Evolutionary conservation across 768 basidiomycete genomes (phyloP), one percentile per base, ranked within the genome.

Genomic region (Boletus rufocinnamomeus): DNA sequence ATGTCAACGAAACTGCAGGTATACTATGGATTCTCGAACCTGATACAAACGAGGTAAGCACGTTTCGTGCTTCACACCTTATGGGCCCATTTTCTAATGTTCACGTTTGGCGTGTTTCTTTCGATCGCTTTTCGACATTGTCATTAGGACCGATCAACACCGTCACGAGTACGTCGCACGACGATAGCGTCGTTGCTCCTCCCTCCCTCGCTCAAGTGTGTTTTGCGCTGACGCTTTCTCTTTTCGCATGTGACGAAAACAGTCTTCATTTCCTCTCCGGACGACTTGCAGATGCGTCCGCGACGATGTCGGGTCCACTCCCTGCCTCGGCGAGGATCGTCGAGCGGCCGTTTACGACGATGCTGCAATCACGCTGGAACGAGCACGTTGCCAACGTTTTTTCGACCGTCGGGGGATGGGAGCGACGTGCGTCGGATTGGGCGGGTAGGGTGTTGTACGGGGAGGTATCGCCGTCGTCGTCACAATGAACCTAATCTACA

Each of bases 11-110:
- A 23, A 50, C 38, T 23, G 25, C 60, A 86, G 86, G 77, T 87
- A 6, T 89, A 88, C 72, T 88, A 88, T 70, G 87, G 85, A 25
- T 85, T 88, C 67, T 88, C 86, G 3, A 84, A 80, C 64, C 66
- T 87, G 70, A 85, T 88, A 49, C 79, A 82, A 50, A 80, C 80
- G 46, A 78, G 79, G 87, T 85, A 21, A 52, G 50, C 11, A 34
- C 11, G 6, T 7, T 4, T 4, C 21, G 40, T 41, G 21, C 40
- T 41, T 41, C 40, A 41, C 13, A 10, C 32, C 7, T n/a, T 37
- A 16, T 0, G 21, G 16, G 6, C 11, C 34, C 25, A 6, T 38
- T 27, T 38, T 27, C 50, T 38, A 19, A 51, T 35, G 3, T 23
- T 50, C 16, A 49, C 30, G n/a, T 48, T 32, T 1, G 47, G 32